phyloP scores from a whole-genome alignment of 78 protist genomes.

The Dictyostelium purpureum region DNA sequence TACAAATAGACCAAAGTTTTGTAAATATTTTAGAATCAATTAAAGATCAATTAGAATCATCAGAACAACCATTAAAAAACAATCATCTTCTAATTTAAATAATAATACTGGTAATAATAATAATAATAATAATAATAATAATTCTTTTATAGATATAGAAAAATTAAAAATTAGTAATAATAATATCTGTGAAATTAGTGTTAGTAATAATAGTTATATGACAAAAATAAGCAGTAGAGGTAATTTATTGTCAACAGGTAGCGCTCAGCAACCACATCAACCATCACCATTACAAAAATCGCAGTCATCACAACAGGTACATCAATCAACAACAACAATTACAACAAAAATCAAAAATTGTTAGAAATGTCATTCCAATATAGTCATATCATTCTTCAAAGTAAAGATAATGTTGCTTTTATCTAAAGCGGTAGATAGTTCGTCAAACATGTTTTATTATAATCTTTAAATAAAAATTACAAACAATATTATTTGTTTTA shows the following conservation, averaged over 20 bases:
- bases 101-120: too few relatives aligned
- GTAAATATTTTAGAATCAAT: conserved; percentile 21
- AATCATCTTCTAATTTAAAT: too few relatives aligned
- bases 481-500: conserved; percentile 27
- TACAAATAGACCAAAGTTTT: conserved; percentile 22
- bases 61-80: not conserved
- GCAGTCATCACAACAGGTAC: too few relatives aligned
- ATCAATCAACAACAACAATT: too few relatives aligned
- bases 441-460: conserved; percentile 30
- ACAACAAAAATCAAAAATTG: conserved; percentile 53
- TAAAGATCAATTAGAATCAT: not conserved
- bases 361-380: conserved; percentile 65
- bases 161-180: not conserved
- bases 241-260: too few relatives aligned
- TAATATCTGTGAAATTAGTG: not conserved
- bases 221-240: not conserved
- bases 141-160: too few relatives aligned
- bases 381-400: conserved; percentile 33
- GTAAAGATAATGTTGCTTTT: not conserved
- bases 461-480: not conserved
- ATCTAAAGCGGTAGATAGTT: conserved; percentile 47
- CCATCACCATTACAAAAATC: too few relatives aligned
- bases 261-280: too few relatives aligned
- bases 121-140: too few relatives aligned
- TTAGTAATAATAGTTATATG: not conserved